Percentiles rank a stretch among this genome's conserved stretches.
Conservation (phyloP, 129 eudicot genomes). For the Dittrichia graveolens region DNA sequence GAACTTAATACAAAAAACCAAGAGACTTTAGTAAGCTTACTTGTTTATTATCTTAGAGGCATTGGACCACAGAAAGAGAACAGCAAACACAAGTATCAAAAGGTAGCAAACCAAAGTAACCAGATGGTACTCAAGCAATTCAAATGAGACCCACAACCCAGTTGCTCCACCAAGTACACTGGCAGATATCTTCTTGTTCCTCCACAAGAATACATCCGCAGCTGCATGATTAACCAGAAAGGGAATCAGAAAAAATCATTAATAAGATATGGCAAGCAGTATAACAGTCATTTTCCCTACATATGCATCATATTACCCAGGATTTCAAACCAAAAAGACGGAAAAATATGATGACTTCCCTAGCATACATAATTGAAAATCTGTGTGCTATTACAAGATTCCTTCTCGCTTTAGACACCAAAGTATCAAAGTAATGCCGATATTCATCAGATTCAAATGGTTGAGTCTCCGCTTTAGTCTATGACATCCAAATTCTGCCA, state of each 20-base stretch:
- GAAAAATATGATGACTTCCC: not conserved
- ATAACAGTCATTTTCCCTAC: not conserved
- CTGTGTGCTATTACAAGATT: not conserved
- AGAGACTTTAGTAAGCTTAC: conserved; percentile 34
- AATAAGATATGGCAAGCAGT: not conserved
- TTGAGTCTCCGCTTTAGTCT: not conserved
- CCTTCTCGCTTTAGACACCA: not conserved
- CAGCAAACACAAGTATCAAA: conserved; percentile 51
- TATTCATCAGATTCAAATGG: not conserved
- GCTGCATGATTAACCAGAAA: conserved; percentile 39
- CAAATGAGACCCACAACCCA: conserved; percentile 71
- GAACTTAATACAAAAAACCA: not conserved
- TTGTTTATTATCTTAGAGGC: conserved; percentile 59
- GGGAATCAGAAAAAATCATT: no score
- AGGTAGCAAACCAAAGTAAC: conserved; percentile 63
- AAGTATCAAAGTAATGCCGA: not conserved
- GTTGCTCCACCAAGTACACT: conserved; percentile 65
- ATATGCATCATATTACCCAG: no score
- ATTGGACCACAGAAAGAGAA: conserved; percentile 73
- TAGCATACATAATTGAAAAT: not conserved
- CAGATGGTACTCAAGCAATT: conserved; percentile 65
- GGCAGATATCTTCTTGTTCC: conserved; percentile 83
- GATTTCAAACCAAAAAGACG: no score
- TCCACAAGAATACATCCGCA: conserved; percentile 83
- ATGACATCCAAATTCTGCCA: not conserved